Conservation (phyloP, 352 stramenopile genomes). For the Globisporangium viniferum region DNA sequence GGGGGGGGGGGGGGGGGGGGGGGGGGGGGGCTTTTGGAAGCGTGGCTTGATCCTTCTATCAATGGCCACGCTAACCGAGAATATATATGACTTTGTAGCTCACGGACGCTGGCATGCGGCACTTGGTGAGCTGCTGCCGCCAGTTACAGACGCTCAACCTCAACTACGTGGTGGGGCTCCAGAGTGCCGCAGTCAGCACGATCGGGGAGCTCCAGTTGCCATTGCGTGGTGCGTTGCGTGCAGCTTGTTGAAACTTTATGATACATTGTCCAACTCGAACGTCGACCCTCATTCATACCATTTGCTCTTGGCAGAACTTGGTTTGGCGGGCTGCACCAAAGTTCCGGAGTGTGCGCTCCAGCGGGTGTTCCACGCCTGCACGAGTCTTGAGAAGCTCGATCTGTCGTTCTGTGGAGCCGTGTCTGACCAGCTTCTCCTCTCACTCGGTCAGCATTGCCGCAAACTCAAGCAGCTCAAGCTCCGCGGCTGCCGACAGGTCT, state of each 20-base stretch:
- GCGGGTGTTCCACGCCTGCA: constrained; percentile 77
- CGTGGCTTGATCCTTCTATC: too few species aligned
- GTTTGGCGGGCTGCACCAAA: constrained; percentile 71
- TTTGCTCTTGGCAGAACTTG: constrained; percentile 34
- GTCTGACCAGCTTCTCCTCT: constrained; percentile 78
- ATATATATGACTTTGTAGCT: constrained; percentile 27
- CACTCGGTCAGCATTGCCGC: constrained; percentile 59
- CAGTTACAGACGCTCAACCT: constrained; percentile 53
- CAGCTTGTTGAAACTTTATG: background rate
- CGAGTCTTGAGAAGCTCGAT: constrained; percentile 62
- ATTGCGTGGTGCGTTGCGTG: constrained; percentile 38
- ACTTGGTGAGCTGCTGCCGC: constrained; percentile 47
- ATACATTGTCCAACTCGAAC: background rate
- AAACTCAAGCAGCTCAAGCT: constrained; percentile 68
- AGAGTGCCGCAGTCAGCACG: constrained; percentile 43
- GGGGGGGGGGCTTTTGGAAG: too few species aligned
- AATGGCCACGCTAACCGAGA: too few species aligned
- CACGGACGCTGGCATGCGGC: constrained; percentile 51
- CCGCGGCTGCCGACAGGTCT: constrained; percentile 83
- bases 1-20: too few species aligned
- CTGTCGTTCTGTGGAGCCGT: constrained; percentile 75
- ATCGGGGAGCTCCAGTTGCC: constrained; percentile 52
- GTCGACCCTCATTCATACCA: constrained; percentile 3
- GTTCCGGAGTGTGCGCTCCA: constrained; percentile 77
- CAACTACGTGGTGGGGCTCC: constrained; percentile 47